A percentile compares a stretch with the other conserved stretches of the same genome.
These are phyloP conservation scores for Ascoidea asiatica DNA, from an alignment of 805 yeast species.

Conservation along the genomic window DNA sequence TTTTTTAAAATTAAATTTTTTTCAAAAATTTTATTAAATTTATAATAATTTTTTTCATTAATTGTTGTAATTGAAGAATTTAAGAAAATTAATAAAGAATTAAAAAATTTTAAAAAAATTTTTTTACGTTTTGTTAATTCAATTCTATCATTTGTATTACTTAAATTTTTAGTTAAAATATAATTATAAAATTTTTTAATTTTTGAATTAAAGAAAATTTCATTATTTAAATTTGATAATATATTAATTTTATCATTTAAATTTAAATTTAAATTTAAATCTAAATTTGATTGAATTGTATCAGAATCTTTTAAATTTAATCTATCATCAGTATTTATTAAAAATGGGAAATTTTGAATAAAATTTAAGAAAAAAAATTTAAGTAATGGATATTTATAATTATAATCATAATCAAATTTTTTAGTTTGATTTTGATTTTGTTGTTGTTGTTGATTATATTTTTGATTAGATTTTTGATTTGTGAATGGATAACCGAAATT, in stretches of 20 bases:
- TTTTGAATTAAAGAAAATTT: slow-evolving; percentile 65
- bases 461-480: slow-evolving; percentile 9
- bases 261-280: background rate
- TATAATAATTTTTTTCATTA: slow-evolving; percentile 37
- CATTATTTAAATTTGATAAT: slow-evolving; percentile 25
- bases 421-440: background rate
- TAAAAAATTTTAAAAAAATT: slow-evolving; percentile 44
- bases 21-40: background rate
- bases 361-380: slow-evolving; percentile 52
- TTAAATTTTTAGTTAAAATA: slow-evolving; percentile 58
- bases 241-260: slow-evolving; percentile 1
- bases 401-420: slow-evolving; percentile 8
- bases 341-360: slow-evolving; percentile 63
- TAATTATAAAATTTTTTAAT: slow-evolving; percentile 76
- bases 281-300: background rate
- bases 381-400: slow-evolving; percentile 48
- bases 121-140: slow-evolving; percentile 62
- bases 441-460: background rate
- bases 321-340: slow-evolving; percentile 16
- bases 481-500: slow-evolving; percentile 70
- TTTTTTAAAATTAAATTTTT: no score
- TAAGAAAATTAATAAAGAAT: slow-evolving; percentile 51
- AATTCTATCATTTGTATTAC: slow-evolving; percentile 62
- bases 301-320: slow-evolving; percentile 18
- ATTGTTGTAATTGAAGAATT: slow-evolving; percentile 61